Evolutionary conservation across 1,139 yeast species (phyloP).

Genomic region (Kodamaea ohmeri): DNA sequence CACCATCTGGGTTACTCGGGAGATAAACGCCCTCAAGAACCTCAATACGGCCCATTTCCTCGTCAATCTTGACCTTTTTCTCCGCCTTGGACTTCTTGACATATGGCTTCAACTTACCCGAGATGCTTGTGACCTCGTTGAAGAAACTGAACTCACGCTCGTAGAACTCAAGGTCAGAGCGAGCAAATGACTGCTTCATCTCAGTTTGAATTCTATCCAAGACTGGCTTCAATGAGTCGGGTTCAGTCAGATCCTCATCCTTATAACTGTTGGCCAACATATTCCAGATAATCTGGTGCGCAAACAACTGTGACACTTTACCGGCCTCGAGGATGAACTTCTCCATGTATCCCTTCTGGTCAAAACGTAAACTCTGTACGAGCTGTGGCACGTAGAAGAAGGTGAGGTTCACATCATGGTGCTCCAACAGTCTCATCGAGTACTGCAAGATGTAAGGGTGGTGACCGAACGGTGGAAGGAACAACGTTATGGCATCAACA

Average conservation of each 20-base stretch:
- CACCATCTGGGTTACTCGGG: slow-evolving; percentile 96
- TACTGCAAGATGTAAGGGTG: slow-evolving; percentile 76
- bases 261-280: slow-evolving; percentile 90
- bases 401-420: slow-evolving; percentile 82
- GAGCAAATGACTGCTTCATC: slow-evolving; percentile 63
- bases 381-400: slow-evolving; percentile 98
- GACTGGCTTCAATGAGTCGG: slow-evolving; percentile 81
- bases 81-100: slow-evolving; percentile 94
- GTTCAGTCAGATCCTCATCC: slow-evolving; percentile 80
- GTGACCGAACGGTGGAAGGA: slow-evolving; percentile 70
- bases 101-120: slow-evolving; percentile 91
- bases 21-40: slow-evolving; percentile 85
- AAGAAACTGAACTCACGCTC: slow-evolving; percentile 86
- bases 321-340: slow-evolving; percentile 91
- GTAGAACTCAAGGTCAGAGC: slow-evolving; percentile 64
- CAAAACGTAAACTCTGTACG: slow-evolving; percentile 87
- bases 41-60: slow-evolving; percentile 81
- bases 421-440: slow-evolving; percentile 85
- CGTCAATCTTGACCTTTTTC: slow-evolving; percentile 93
- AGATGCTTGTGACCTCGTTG: slow-evolving; percentile 85
- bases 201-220: slow-evolving; percentile 70
- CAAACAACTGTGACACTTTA: slow-evolving; percentile 82
- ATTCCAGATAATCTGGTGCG: slow-evolving; percentile 98
- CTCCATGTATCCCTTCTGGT: slow-evolving; percentile 79
- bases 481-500: slow-evolving; percentile 78